Conservation (phyloP, 352 stramenopile genomes). For the Phytophthora agathidicida region DNA sequence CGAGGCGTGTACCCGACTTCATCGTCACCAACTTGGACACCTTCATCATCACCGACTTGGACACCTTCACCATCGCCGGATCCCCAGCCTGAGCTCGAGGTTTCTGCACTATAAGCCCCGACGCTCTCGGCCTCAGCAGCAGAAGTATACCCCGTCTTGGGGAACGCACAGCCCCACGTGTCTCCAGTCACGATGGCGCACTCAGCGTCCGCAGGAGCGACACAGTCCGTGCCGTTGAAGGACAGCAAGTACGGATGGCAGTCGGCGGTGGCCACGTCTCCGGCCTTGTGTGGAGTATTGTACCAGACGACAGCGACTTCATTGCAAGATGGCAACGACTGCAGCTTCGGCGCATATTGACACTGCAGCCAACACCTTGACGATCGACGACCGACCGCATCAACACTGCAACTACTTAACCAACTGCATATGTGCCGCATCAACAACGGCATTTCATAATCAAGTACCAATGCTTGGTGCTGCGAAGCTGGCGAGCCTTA, state of each 20-base stretch:
- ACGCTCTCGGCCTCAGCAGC: slow-evolving; percentile 1
- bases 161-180: slow-evolving; percentile 27
- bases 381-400: too few species aligned
- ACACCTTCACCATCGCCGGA: neutral
- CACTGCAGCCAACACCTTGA: too few species aligned
- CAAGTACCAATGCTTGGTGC: too few species aligned
- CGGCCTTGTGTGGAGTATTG: too few species aligned
- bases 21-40: neutral
- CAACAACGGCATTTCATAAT: too few species aligned
- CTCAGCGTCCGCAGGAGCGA: slow-evolving; percentile 25
- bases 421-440: too few species aligned
- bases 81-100: neutral
- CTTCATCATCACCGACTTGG: neutral
- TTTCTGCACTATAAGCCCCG: too few species aligned
- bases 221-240: slow-evolving; percentile 28
- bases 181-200: slow-evolving; percentile 13
- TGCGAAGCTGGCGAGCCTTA: too few species aligned
- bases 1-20: neutral
- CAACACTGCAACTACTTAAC: too few species aligned
- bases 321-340: too few species aligned
- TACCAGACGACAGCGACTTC: too few species aligned
- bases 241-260: slow-evolving; percentile 24
- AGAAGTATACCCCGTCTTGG: slow-evolving; percentile 11
- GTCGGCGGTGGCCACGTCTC: slow-evolving; percentile 22
- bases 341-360: too few species aligned